Evolutionary conservation across 768 basidiomycete species (phyloP).

Genomic region (Hemileccinum rubropunctum): DNA sequence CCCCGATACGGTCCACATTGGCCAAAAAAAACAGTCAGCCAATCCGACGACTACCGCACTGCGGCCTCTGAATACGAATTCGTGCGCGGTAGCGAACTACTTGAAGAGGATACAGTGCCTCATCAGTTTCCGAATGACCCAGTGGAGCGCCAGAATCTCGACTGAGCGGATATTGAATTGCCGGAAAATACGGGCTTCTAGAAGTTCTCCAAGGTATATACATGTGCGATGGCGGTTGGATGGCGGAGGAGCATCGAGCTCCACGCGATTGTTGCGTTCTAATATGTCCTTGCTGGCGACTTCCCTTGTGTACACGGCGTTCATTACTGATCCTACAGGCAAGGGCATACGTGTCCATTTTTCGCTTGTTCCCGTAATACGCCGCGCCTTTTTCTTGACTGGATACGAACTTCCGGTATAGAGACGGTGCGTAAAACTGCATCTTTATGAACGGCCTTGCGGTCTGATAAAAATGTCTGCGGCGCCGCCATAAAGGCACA

Average conservation of each 20-base stretch:
- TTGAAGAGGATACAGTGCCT: constrained; percentile 16
- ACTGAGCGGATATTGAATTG: constrained; percentile 34
- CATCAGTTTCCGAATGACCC: constrained; percentile 8
- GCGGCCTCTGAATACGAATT: constrained; percentile 2
- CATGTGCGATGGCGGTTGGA: constrained; percentile 16
- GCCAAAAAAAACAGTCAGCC: not conserved
- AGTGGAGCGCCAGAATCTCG: constrained; percentile 28
- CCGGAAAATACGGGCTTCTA: constrained; percentile 26
- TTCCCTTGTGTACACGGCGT: constrained; percentile 18
- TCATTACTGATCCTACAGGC: constrained; percentile 22
- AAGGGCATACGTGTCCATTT: constrained; percentile 8
- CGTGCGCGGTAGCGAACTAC: constrained; percentile 13
- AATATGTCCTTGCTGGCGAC: constrained; percentile 8
- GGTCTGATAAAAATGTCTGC: constrained; percentile 4
- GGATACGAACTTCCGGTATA: not conserved
- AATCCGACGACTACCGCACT: constrained; percentile 8
- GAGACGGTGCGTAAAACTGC: constrained; percentile 14
- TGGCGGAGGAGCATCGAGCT: constrained; percentile 17
- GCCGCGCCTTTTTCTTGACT: constrained; percentile 12
- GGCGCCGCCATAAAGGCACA: constrained; percentile 10
- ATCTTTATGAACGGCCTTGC: constrained; percentile 5
- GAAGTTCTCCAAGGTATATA: constrained; percentile 20
- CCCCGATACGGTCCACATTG: constrained; percentile 8
- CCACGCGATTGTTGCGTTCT: constrained; percentile 15
- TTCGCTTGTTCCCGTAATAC: constrained; percentile 20